Base-by-base conservation (phyloP, 208 protist species). In the Vickermania spadyakhi region DNA sequence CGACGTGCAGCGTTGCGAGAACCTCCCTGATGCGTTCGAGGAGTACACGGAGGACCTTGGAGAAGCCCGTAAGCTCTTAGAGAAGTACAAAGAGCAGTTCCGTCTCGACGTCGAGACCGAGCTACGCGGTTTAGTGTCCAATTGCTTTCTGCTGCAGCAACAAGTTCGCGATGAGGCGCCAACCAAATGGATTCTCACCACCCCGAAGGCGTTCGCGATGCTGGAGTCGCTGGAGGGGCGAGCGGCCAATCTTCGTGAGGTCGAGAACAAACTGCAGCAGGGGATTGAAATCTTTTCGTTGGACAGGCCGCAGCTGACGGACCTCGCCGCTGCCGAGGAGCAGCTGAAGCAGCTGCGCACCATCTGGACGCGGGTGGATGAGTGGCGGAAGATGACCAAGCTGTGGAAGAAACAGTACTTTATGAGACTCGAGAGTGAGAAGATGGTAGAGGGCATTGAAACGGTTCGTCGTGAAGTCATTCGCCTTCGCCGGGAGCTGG, bases 221-320 rank as follows among this genome's bases (percentile, higher is more conserved):
- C 72, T 99, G 25, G 79, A 79, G 25, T 64, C 78, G 52, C 91
- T 94, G 42, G 70, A 79, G 30, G 66, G 78, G 25, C 81, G 94
- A 60, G 77, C 96, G n/a, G 55, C 58, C 4, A 61, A 71, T 14
- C 70, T 93, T 22, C 85, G 86, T 11, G 64, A 70, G 28, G 73
- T 72, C 11, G 93, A 97, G 73, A 50, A 45, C 29, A 65, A 77
- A 36, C 82, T 98, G 53, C 79, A 93, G 68, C 79, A 93, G 53
- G 97, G 97, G 25, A 89, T 99, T 58, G 91, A 97, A 21, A 93
- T 98, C 56, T 99, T 99, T 75, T 64, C 77, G 13, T 72, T 99
- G n/a, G 95, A 97, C 13, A 79, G 81, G 29, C 96, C 94, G 3
- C 61, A 57, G 31, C 86, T 98, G 59, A 85, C 97, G 52, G 97